These are phyloP conservation scores for Penicillium polonicum DNA, from an alignment of 2,329 filamentous ascomycete species.

Conservation along the genomic window DNA sequence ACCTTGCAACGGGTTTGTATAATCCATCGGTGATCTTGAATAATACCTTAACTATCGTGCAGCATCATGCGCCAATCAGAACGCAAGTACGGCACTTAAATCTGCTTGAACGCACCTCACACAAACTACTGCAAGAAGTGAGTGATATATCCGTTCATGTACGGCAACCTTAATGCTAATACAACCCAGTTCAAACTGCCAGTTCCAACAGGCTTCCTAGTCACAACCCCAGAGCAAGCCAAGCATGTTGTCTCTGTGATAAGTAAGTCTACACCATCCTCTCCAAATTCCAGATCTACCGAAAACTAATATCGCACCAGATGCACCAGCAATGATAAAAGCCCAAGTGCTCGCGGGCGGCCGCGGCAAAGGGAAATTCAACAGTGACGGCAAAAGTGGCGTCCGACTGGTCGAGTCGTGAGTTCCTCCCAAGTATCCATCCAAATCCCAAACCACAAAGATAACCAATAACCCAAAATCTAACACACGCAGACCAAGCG, in stretches of 20 bases:
- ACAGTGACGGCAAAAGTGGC: constrained; percentile 31
- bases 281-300: background rate
- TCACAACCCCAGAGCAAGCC: constrained; percentile 24
- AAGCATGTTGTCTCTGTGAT: constrained; percentile 26
- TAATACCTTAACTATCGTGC: background rate
- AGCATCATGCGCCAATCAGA: background rate
- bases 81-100: background rate
- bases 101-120: constrained; percentile 4
- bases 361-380: constrained; percentile 32
- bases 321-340: constrained; percentile 31
- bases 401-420: constrained; percentile 30
- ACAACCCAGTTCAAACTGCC: constrained; percentile 26
- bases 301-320: constrained; percentile 9
- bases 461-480: too few relatives aligned
- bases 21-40: background rate
- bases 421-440: background rate
- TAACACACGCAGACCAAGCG: constrained; percentile 18
- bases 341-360: constrained; percentile 36
- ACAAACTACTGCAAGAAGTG: constrained; percentile 5
- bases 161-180: background rate
- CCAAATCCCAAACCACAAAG: background rate
- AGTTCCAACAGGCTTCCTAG: constrained; percentile 28
- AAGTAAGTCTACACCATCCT: constrained; percentile 12
- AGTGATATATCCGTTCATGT: background rate
- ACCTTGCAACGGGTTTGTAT: background rate